Evolutionary conservation across 495 filamentous ascomycete genomes (phyloP).

Genomic region (Penicillium pulvis): DNA sequence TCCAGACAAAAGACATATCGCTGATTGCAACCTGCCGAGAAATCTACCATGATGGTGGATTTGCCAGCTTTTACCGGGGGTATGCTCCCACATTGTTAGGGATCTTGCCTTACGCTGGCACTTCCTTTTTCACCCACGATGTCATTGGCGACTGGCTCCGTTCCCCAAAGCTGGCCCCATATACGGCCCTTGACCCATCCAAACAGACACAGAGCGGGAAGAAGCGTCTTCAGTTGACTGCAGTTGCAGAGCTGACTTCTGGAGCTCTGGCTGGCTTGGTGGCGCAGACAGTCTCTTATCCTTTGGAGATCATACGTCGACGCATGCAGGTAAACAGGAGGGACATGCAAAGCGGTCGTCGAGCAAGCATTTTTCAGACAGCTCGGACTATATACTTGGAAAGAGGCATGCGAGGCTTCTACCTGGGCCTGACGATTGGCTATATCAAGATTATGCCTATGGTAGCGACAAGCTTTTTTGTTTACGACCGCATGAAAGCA

Average conservation of each 20-base stretch:
- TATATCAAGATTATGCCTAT: conserved; percentile 94
- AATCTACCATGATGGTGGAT: conserved; percentile 79
- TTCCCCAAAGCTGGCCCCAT: conserved; percentile 58
- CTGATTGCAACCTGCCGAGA: conserved; percentile 71
- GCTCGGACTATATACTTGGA: conserved; percentile 70
- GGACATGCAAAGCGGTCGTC: conserved; percentile 78
- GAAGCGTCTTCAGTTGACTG: conserved; percentile 54
- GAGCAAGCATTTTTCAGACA: conserved; percentile 78
- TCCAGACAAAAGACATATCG: conserved; percentile 76
- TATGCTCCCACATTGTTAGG: conserved; percentile 87
- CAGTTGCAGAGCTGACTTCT: conserved; percentile 76
- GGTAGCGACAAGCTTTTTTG: conserved; percentile 74
- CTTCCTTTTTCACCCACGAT: conserved; percentile 95
- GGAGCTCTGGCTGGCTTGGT: conserved; percentile 88
- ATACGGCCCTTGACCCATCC: conserved; percentile 61
- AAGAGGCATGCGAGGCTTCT: conserved; percentile 80
- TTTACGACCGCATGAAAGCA: conserved; percentile 82
- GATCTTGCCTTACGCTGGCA: conserved; percentile 95
- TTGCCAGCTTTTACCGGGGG: conserved; percentile 92
- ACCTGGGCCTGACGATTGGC: conserved; percentile 89
- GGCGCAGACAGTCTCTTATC: conserved; percentile 89
- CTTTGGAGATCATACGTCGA: conserved; percentile 85
- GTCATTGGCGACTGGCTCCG: conserved; percentile 80
- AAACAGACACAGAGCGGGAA: conserved; percentile 25
- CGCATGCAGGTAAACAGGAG: conserved; percentile 96